Base-by-base conservation (phyloP, 179 eudicot genomes). In the Actinidia polygama region DNA sequence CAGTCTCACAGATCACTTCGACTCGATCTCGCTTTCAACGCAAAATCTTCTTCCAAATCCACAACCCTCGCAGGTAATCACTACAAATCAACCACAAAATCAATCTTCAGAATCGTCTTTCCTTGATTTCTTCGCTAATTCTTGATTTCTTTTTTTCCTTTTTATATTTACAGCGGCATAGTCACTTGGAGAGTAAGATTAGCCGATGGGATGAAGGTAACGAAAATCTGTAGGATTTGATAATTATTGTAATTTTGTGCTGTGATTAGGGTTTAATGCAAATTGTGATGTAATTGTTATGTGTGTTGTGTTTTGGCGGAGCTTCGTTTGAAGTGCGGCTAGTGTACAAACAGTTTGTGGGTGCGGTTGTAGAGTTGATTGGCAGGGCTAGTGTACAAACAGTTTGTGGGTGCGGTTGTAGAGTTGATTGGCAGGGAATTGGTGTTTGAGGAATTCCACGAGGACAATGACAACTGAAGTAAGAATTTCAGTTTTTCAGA, bases 21-120 rank as follows among this genome's bases (percentile, higher is more conserved):
- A 96, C 73, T 92, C 87, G 99, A 96, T 87, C 91, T 86, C 81
- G 99, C 98, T 76, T 96, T 75, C 90, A 90, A 24, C 98, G 99
- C 62, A 92, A 92, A 90, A 68, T 88, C 79, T 75, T 93, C 82
- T 95, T 96, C 83, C 94, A 83, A 75, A 89, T 57, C 85, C 93
- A 83, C 84, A 24, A 72, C 10, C 79, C 77, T 75, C 90, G 67
- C 23, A 87, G 95, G 95, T 94, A 85, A 18, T 73, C 64, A 19
- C 6, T 69, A 9, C 69, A 40, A 21, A 19, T 59, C 24, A 40
- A 30, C n/a, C 24, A 36, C 15, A 30, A 40, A 40, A 40, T 40
- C 44, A 44, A 8, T 74, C 68, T 58, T 73, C 67, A 21, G 63
- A 54, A 40, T 57, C 36, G 51, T 6, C 44, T 54, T 24, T 75